A percentile compares a stretch with the other conserved stretches of the same genome.
Evolutionary conservation across 2,329 filamentous ascomycete genomes (phyloP).

Genomic region (Ascochyta fabae): DNA sequence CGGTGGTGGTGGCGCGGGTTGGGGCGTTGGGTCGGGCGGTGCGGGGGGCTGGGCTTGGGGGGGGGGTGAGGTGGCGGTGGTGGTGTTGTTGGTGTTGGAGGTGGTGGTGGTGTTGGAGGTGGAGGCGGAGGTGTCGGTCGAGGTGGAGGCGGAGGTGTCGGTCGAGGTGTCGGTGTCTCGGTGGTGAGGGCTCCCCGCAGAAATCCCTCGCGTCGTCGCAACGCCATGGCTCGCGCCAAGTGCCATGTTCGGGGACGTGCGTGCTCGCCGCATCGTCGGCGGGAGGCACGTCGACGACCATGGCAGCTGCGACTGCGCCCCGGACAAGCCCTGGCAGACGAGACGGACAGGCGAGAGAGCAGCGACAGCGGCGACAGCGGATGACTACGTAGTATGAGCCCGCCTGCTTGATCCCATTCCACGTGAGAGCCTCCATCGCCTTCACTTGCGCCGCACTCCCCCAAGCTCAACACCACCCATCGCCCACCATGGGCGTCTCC

Average conservation of each 20-base stretch:
- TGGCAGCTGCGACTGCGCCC: neutral
- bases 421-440: neutral
- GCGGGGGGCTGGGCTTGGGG: too few species aligned
- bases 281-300: conserved; percentile 6
- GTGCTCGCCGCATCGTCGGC: conserved; percentile 20
- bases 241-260: conserved; percentile 29
- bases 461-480: conserved; percentile 7
- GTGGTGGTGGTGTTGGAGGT: too few species aligned
- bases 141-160: too few species aligned
- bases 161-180: conserved; percentile 9
- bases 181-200: conserved; percentile 34
- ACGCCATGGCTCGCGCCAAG: conserved; percentile 13
- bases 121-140: too few species aligned
- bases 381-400: neutral
- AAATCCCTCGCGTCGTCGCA: conserved; percentile 22
- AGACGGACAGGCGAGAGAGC: conserved; percentile 2
- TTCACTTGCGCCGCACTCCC: conserved; percentile 7
- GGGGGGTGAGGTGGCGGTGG: too few species aligned
- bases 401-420: neutral
- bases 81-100: too few species aligned
- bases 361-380: neutral
- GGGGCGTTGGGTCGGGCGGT: too few species aligned
- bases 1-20: too few species aligned
- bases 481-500: conserved; percentile 28
- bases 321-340: neutral